Conservation (phyloP, 768 basidiomycete genomes). For the Leccinum disarticulatum region DNA sequence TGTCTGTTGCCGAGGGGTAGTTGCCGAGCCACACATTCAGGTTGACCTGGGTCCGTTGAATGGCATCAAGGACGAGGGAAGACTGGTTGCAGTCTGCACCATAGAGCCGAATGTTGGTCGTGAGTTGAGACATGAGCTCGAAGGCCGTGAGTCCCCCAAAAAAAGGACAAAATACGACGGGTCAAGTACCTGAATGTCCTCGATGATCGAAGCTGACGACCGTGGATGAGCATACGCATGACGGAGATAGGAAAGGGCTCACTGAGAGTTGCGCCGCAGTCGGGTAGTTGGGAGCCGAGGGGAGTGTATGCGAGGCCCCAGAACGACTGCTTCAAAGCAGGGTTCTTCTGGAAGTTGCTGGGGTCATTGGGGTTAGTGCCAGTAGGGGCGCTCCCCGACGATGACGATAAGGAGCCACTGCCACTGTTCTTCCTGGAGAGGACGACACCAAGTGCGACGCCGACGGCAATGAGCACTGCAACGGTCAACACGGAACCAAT, state of each 20-base stretch:
- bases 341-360: constrained; percentile 71
- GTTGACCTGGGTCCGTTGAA: constrained; percentile 85
- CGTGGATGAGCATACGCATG: constrained; percentile 1
- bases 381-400: constrained; percentile 14
- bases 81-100: constrained; percentile 87
- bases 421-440: constrained; percentile 54
- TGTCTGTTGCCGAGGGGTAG: constrained; percentile 62
- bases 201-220: constrained; percentile 51
- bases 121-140: constrained; percentile 83
- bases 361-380: constrained; percentile 63
- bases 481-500: constrained; percentile 49
- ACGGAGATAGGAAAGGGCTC: constrained; percentile 10
- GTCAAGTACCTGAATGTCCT: constrained; percentile 63
- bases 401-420: constrained; percentile 23
- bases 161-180: not conserved
- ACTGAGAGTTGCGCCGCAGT: constrained; percentile 57
- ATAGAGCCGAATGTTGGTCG: constrained; percentile 77
- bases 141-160: constrained; percentile 8
- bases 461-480: constrained; percentile 52
- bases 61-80: constrained; percentile 82
- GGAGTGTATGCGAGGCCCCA: constrained; percentile 91
- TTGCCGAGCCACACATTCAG: constrained; percentile 79
- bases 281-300: constrained; percentile 63
- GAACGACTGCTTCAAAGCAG: constrained; percentile 68
- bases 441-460: constrained; percentile 62